A percentile compares a stretch with the other conserved stretches of the same genome.
Conservation (phyloP, 163 green algal genomes). For the Scenedesmus sp. region DNA sequence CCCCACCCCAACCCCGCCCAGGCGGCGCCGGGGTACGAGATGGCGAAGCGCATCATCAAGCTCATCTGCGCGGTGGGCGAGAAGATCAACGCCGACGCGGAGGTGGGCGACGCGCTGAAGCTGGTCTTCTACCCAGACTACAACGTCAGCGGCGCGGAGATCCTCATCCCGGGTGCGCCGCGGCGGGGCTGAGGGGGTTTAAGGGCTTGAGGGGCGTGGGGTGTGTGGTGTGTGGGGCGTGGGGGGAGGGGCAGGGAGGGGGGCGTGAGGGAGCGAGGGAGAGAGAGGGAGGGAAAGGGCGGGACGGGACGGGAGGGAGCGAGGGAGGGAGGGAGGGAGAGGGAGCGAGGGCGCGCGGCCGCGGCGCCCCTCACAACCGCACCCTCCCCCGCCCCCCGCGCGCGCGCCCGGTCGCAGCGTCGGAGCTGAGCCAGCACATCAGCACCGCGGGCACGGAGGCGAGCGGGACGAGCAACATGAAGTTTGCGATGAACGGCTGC, state of each 20-base stretch:
- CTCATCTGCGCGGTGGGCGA: constrained; percentile 88
- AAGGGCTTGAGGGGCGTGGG: neutral
- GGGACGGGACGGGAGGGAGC: too few species aligned
- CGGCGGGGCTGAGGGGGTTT: neutral
- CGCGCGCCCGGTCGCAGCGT: constrained; percentile 36
- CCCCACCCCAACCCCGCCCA: neutral
- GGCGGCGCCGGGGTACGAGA: constrained; percentile 92
- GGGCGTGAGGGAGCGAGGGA: too few species aligned
- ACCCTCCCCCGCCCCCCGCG: too few species aligned
- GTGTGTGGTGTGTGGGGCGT: neutral
- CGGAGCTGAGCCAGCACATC: constrained; percentile 94
- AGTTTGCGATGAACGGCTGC: constrained; percentile 99
- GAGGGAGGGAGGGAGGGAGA: too few species aligned
- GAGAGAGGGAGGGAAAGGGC: too few species aligned
- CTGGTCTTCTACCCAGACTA: constrained; percentile 99
- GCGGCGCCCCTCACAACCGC: too few species aligned
- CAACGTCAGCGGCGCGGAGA: constrained; percentile 95
- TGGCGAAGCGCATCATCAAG: constrained; percentile 99
- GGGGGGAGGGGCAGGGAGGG: too few species aligned
- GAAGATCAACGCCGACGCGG: constrained; percentile 91
- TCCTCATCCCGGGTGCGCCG: constrained; percentile 83
- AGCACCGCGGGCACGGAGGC: constrained; percentile 86
- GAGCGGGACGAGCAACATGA: constrained; percentile 98
- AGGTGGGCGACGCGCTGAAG: constrained; percentile 96
- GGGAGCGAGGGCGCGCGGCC: too few species aligned